Base-by-base conservation (phyloP, 345 rosid species). In the Cardamine chenopodiifolia region DNA sequence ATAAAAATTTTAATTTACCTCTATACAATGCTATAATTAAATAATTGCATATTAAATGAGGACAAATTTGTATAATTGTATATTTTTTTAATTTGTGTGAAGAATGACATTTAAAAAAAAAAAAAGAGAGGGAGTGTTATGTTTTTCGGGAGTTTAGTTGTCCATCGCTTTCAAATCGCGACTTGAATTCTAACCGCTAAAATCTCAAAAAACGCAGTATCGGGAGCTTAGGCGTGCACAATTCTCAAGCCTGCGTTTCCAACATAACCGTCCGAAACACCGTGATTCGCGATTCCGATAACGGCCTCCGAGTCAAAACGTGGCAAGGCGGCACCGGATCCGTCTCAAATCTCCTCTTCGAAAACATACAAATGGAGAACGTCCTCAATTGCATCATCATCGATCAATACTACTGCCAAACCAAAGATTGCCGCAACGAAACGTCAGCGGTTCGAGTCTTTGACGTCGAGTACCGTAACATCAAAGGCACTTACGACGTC, bases 241-340 rank as follows among this genome's bases (percentile, higher is more conserved):
- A 95, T 78, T 90, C 99, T 3, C 88, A 87, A 77, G 99, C 97
- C 5, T 95, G 99, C 76, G 99, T 95, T 9, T 82, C 95, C 0
- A 92, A 95, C 92, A 85, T 95, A 68, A 85, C 90, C 2, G 97
- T 90, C 1, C 82, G 93, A 8, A 90, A 90, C 48, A 61, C 85
- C 0, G 6, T 69, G 20, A 91, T 95, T 45, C 79, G 86, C 56
- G 97, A 95, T 77, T 95, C 99, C 1, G 99, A 95, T 78, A 92
- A 95, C 18, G 99, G 99, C 0, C 85, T 95, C 0, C 71, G 97
- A 55, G 85, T 95, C 62, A 95, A 95, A 85, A 95, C 99, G 37
- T 95, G 97, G 99, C 99, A 95, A 77, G 99, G 97, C 0, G 99
- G 99, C 1, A 73, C 86, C 0, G 99, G 99, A 8, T 82, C 80